phyloP scores from a whole-genome alignment of 306 rosid genomes.

The Vicia villosa region DNA sequence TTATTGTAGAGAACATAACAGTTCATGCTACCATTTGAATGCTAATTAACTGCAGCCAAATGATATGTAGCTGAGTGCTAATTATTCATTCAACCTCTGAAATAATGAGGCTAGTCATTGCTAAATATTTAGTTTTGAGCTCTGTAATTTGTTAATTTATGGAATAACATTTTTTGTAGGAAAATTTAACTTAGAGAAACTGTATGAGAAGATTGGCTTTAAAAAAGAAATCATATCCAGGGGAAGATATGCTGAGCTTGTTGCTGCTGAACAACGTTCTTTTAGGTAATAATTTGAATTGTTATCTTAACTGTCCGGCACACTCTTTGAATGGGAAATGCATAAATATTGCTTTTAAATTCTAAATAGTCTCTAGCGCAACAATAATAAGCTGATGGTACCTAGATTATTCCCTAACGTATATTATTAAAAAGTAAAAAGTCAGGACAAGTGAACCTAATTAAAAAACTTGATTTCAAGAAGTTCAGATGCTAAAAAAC shows the following conservation, averaged over 20 bases:
- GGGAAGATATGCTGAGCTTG: constrained; percentile 89
- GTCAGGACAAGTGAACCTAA: not conserved
- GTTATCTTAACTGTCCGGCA: constrained; percentile 18
- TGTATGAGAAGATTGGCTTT: constrained; percentile 95
- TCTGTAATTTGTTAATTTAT: constrained; percentile 24
- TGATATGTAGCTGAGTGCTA: constrained; percentile 23
- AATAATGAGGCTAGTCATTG: not conserved
- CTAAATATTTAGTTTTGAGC: constrained; percentile 5
- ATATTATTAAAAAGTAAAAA: not conserved
- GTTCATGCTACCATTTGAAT: constrained; percentile 5
- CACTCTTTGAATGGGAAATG: constrained; percentile 14
- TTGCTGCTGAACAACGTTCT: constrained; percentile 84
- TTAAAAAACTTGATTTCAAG: not conserved
- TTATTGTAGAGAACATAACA: not conserved
- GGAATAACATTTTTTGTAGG: constrained; percentile 44
- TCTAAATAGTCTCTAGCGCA: not conserved
- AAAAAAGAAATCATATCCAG: constrained; percentile 86
- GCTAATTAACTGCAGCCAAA: not conserved
- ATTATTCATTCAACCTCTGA: constrained; percentile 21
- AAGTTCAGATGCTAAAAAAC: not conserved
- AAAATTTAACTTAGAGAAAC: constrained; percentile 78
- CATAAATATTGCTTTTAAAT: not conserved
- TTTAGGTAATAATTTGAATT: constrained; percentile 62
- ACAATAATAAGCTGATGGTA: not conserved
- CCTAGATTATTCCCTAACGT: not conserved